Percentiles rank a stretch among this genome's conserved stretches.
Evolutionary conservation across 1,139 yeast species (phyloP).

Genomic region (Pichia sp.): DNA sequence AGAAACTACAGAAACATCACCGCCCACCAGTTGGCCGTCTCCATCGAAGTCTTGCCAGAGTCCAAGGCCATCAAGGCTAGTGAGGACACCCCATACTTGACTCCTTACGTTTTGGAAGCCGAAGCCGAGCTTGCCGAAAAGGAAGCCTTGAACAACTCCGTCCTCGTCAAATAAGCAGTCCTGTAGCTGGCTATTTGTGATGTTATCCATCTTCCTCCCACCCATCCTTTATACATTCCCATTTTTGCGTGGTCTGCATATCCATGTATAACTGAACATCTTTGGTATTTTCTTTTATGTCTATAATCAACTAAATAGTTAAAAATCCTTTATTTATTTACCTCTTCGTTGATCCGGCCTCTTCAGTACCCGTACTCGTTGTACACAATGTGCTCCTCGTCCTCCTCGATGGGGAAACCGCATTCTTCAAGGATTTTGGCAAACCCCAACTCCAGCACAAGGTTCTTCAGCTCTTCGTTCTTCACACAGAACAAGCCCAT

Average conservation of each 20-base stretch:
- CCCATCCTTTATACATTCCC: neutral
- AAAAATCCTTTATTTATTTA: neutral
- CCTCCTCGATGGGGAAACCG: conserved; percentile 55
- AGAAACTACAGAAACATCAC: conserved; percentile 89
- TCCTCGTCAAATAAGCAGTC: conserved; percentile 31
- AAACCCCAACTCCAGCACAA: conserved; percentile 43
- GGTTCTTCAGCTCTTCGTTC: conserved; percentile 45
- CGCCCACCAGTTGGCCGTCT: conserved; percentile 82
- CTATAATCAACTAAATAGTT: neutral
- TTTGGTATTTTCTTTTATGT: neutral
- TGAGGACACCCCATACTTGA: conserved; percentile 79
- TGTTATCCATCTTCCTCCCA: neutral
- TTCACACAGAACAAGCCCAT: conserved; percentile 78
- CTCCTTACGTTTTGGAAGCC: conserved; percentile 89
- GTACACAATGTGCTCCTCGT: conserved; percentile 39
- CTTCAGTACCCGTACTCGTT: conserved; percentile 43
- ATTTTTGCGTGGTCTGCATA: neutral
- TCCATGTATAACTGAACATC: neutral
- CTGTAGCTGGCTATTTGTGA: neutral
- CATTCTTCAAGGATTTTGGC: conserved; percentile 49
- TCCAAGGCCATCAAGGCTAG: conserved; percentile 73
- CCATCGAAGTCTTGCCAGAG: conserved; percentile 82
- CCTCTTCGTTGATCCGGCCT: too few relatives aligned
- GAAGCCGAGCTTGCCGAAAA: conserved; percentile 90
- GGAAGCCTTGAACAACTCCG: conserved; percentile 79